Base-by-base conservation (phyloP, 352 stramenopile genomes). In the Peronospora tabacina region DNA sequence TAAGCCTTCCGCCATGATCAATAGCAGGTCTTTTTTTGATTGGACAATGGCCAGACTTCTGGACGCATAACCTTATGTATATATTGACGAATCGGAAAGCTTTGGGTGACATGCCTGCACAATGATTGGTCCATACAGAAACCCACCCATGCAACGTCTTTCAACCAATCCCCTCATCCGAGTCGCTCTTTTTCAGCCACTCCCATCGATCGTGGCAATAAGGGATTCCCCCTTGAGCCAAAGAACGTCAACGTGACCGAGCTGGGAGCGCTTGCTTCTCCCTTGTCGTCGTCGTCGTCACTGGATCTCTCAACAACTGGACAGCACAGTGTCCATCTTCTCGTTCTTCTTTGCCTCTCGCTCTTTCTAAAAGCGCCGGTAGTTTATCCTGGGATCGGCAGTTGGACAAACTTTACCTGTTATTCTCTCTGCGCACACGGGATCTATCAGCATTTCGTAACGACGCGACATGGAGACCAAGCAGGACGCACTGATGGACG, bases 401-500 rank as follows among this genome's bases (percentile, higher is more conserved):
- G 15, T 34, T 13, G 36, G 41, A 60, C 56, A 47, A 43, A 24
- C 38, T 62, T 43, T 46, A 15, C 28, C 5, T 40, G 15, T 13
- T 19, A 3, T 17, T 22, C n/a, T 28, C 26, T 32, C 16, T 11
- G 10, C 30, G 32, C 16, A 41, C 11, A 50, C 43, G 19, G 43
- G 20, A 52, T 15, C 40, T 35, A 30, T 41, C 11, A 9, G 29
- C 26, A 9, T 33, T 6, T 4, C 15, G 15, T 16, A 11, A 43
- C 2, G 11, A 43, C 19, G n/a, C 24, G 43, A n/a, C 22, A 82
- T 82, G 71, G 66, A 82, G 52, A 52, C 57, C 46, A 64, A 68
- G 56, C 67, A 72, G 51, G 76, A 87, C 62, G 70, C 68, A 57
- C 70, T 87, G 42, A 76, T 90, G 52, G 76, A 85, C 19, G 69